Evolutionary conservation across 1,284 basidiomycete genomes (phyloP), one percentile per base, ranked within the genome.

Genomic region (Ganoderma lucidum): DNA sequence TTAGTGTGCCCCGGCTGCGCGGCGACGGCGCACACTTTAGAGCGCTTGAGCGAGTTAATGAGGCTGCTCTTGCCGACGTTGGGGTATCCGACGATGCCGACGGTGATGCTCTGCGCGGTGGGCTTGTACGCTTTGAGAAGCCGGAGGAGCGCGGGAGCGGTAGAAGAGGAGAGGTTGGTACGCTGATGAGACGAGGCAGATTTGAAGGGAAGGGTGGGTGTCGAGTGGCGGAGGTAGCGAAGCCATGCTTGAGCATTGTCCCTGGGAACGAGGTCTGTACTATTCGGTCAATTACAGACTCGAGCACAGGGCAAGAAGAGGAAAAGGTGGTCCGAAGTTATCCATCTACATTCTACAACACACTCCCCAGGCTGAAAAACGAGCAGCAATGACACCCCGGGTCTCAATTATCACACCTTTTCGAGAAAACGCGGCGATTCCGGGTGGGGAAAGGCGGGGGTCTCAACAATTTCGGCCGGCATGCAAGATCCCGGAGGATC

Each of bases 1-100:
- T 96, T 96, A 6, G 97, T 99, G 78, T 96, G 96, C 3, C 97
- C 97, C 0, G 97, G 93, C 75, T 96, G 96, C 2, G 96, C 94
- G 6, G 96, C 97, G n/a, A 99, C 96, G 3, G 92, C 90, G 76
- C 97, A 97, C 14, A 87, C 96, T 81, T 96, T 94, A 67, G 90
- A 90, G 56, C 97, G 85, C 81, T 98, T 97, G 65, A 99, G 84
- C 64, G 95, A 95, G 81, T 99, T 99, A 83, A 99, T 98, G 68
- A 99, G 80, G 75, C 92, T 95, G 69, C 94, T 96, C 83, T 99
- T 99, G 12, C 97, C 97, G 66, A 99, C 97, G 81, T 99, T 99
- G 3, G 97, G 97, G 78, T 97, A 97, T 1, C 97, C 97, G 41
- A 99, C 95, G 30, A 99, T 93, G 19, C 97, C 97, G 65, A 99